A percentile compares a stretch with the other conserved stretches of the same genome.
These are phyloP conservation scores for Phytophthora aleatoria DNA, from an alignment of 352 stramenopile species.

Conservation along the genomic window DNA sequence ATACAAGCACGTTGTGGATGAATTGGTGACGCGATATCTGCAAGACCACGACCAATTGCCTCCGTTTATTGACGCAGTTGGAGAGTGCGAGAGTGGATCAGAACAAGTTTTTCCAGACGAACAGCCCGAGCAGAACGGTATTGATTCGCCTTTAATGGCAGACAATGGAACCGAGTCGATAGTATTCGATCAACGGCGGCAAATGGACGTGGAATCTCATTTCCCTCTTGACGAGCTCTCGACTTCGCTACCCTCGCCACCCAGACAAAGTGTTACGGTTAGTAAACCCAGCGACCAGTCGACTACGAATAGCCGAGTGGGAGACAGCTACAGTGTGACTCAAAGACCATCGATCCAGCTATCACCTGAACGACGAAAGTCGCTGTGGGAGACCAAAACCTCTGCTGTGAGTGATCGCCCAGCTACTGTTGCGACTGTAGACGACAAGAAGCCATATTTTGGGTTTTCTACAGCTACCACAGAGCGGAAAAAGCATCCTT, in stretches of 20 bases:
- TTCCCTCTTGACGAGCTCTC: slow-evolving; percentile 35
- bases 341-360: slow-evolving; percentile 9
- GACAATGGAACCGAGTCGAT: slow-evolving; percentile 17
- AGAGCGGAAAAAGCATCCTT: slow-evolving; percentile 14
- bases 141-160: slow-evolving; percentile 9
- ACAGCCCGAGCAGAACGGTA: slow-evolving; percentile 40
- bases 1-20: slow-evolving; percentile 63
- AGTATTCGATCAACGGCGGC: slow-evolving; percentile 12
- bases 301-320: not conserved
- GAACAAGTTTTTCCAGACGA: slow-evolving; percentile 21
- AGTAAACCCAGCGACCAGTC: slow-evolving; percentile 1
- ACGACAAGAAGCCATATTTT: slow-evolving; percentile 29
- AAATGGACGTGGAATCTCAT: slow-evolving; percentile 22
- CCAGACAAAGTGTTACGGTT: not conserved
- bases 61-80: slow-evolving; percentile 56
- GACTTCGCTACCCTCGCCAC: slow-evolving; percentile 18
- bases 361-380: slow-evolving; percentile 24
- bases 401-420: not conserved
- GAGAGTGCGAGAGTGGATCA: slow-evolving; percentile 20
- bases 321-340: not conserved
- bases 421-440: not conserved
- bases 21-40: slow-evolving; percentile 59
- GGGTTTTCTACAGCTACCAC: slow-evolving; percentile 7
- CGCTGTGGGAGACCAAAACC: slow-evolving; percentile 33
- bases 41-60: slow-evolving; percentile 61